These are phyloP conservation scores for Barbatosphaeria neglecta DNA, from an alignment of 495 filamentous ascomycete species.

Conservation along the genomic window DNA sequence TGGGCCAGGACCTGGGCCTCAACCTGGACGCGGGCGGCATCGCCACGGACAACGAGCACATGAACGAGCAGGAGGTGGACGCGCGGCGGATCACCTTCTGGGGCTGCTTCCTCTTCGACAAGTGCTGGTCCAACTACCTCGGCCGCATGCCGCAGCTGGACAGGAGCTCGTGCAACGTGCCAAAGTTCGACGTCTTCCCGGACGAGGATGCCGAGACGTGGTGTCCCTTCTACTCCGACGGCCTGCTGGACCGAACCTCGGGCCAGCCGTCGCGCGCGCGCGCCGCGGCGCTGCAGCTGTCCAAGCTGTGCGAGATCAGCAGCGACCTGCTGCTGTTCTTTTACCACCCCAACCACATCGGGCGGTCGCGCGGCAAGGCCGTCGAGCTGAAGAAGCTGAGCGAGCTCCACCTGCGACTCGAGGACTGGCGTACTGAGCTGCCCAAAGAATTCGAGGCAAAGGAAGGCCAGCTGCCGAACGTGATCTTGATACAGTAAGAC, in stretches of 20 bases:
- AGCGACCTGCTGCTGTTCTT: constrained; percentile 81
- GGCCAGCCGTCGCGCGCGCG: constrained; percentile 75
- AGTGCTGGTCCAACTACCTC: constrained; percentile 98
- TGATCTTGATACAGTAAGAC: constrained; percentile 90
- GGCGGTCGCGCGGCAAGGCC: constrained; percentile 44
- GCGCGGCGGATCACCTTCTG: constrained; percentile 87
- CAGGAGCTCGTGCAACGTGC: constrained; percentile 62
- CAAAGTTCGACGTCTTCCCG: constrained; percentile 86
- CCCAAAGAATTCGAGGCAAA: constrained; percentile 81
- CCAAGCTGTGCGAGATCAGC: constrained; percentile 81
- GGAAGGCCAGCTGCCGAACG: constrained; percentile 78
- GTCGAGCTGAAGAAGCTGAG: constrained; percentile 87
- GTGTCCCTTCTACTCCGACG: constrained; percentile 84
- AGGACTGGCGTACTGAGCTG: constrained; percentile 80
- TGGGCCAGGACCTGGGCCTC: constrained; percentile 88
- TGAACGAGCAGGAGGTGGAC: constrained; percentile 78
- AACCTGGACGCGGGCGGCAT: constrained; percentile 72
- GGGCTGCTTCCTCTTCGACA: constrained; percentile 98
- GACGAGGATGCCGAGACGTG: constrained; percentile 75
- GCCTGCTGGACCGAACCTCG: constrained; percentile 54
- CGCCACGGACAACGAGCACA: constrained; percentile 38
- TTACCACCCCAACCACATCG: constrained; percentile 65
- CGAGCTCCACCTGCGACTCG: constrained; percentile 79
- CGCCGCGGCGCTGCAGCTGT: constrained; percentile 71
- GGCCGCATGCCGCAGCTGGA: constrained; percentile 84